Evolutionary conservation across 1,139 yeast species (phyloP).

Genomic region (Hyphopichia pseudoburtonii): DNA sequence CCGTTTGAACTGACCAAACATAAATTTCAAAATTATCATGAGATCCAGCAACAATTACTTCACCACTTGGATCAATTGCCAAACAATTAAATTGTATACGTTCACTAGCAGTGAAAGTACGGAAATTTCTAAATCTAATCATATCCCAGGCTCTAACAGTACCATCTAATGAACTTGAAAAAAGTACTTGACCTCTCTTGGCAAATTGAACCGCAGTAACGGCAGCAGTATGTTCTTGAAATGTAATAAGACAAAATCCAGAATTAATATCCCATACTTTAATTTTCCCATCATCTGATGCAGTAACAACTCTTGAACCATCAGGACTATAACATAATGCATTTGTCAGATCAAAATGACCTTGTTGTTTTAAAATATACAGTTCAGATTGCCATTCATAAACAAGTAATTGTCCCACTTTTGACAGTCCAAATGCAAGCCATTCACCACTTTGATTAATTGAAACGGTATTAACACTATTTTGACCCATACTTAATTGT

Average conservation of each 20-base stretch:
- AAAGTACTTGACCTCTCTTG: conserved; percentile 82
- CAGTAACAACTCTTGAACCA: conserved; percentile 89
- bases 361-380: conserved; percentile 91
- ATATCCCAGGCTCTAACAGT: conserved; percentile 98
- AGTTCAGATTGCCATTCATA: conserved; percentile 99
- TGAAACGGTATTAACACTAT: conserved; percentile 78
- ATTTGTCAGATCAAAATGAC: conserved; percentile 91
- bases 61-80: conserved; percentile 98
- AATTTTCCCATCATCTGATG: conserved; percentile 94
- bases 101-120: conserved; percentile 89
- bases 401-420: conserved; percentile 88
- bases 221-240: conserved; percentile 85
- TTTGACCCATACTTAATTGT: conserved; percentile 89
- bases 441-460: conserved; percentile 90
- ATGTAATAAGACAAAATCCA: conserved; percentile 91
- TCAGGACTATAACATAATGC: conserved; percentile 89
- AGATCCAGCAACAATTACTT: conserved; percentile 94
- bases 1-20: conserved; percentile 97
- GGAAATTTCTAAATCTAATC: conserved; percentile 86
- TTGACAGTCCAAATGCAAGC: conserved; percentile 93
- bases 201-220: conserved; percentile 90
- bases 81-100: conserved; percentile 84
- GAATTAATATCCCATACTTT: conserved; percentile 94
- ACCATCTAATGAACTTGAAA: conserved; percentile 91
- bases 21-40: conserved; percentile 86